Evolutionary conservation across 768 basidiomycete genomes (phyloP).

Genomic region (Gloeophyllum trabeum): DNA sequence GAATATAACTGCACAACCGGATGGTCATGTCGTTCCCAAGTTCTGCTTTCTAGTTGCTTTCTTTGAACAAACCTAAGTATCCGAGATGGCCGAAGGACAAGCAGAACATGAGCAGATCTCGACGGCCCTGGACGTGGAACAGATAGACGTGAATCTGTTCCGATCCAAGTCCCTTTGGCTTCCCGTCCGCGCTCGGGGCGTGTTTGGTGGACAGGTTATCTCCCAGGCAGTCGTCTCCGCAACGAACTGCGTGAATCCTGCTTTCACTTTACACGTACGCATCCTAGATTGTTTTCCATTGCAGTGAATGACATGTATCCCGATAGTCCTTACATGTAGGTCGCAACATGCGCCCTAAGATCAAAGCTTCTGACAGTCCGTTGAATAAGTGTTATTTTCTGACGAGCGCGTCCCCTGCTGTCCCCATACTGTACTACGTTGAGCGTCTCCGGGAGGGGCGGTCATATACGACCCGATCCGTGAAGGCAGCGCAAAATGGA

Average conservation of each 20-base stretch:
- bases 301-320: neutral
- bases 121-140: conserved; percentile 67
- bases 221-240: conserved; percentile 79
- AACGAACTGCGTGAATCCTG: conserved; percentile 58
- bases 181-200: conserved; percentile 55
- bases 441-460: conserved; percentile 66
- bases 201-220: conserved; percentile 85
- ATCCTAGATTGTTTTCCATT: neutral
- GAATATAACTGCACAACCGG: too few species aligned
- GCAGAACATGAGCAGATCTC: conserved; percentile 61
- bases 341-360: conserved; percentile 3
- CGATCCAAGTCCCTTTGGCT: conserved; percentile 65
- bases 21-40: too few species aligned
- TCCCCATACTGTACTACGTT: conserved; percentile 71
- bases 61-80: neutral
- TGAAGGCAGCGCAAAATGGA: conserved; percentile 35
- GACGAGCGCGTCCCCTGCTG: conserved; percentile 57
- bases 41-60: neutral
- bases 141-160: conserved; percentile 66
- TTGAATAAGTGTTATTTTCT: conserved; percentile 87
- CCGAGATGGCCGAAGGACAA: conserved; percentile 29
- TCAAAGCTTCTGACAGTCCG: too few species aligned
- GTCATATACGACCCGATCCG: conserved; percentile 54
- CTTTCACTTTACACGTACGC: conserved; percentile 64
- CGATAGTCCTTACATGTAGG: conserved; percentile 61